Base-by-base conservation (phyloP, 176 grass and related monocot species). In the Zoysia pacifica region DNA sequence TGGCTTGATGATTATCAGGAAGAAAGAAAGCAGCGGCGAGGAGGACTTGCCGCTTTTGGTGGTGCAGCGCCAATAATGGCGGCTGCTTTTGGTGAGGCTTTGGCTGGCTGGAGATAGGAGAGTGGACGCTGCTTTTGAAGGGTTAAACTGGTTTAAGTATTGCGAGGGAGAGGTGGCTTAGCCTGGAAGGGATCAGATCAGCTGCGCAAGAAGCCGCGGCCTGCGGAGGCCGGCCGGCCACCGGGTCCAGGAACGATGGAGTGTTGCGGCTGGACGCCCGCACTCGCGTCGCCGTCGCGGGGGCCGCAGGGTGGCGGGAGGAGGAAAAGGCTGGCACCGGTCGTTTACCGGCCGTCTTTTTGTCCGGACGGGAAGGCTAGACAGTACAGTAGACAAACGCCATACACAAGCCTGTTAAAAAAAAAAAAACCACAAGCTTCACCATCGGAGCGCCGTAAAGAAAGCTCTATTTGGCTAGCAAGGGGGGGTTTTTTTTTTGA, bases 41-140 rank as follows among this genome's bases (percentile, higher is more conserved):
- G 71, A 37, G 38, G 75, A 14, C 10, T 35, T 42, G 62, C 16
- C 37, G 74, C 75, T 79, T 79, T 65, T 79, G 46, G 67, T 65
- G 74, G 75, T 8, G 71, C 40, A 10, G 53, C 9, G 46, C 35
- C 46, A 84, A 84, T 78, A 77, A 84, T 77, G 82, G 84, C 66
- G 77, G 70, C 35, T 49, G 12, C 12, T 42, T 78, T 72, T 63
- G 8, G 3, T 5, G 16, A 19, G 56, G 35, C 42, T 76, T 19
- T 49, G 37, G 19, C 74, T 67, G 69, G 46, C 8, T 54, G 7
- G 44, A 47, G 59, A 61, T 20, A 5, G 13, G 61, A 7, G 39
- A 61, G 11, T 46, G 52, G 58, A 49, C 15, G 2, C 5, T 39
- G 6, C 15, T 80, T 67, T 64, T 73, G 44, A 7, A 36, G 62